Evolutionary conservation across 1,139 yeast species (phyloP).

Genomic region (Sugiyamaella xylanicola): DNA sequence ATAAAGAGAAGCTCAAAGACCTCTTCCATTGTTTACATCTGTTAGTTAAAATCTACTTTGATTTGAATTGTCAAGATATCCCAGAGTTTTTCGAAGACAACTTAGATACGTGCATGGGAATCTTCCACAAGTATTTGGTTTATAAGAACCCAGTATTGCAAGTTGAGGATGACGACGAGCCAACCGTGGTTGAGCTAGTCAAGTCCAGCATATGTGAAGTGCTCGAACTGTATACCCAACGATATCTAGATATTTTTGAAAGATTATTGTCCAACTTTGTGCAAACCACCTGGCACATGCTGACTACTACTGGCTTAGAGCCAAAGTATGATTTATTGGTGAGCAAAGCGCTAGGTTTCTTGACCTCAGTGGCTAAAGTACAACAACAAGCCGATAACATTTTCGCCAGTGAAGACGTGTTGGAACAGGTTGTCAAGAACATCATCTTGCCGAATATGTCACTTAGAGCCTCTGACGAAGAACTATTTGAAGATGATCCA

Average conservation of each 20-base stretch:
- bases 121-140: constrained; percentile 76
- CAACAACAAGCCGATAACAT: constrained; percentile 58
- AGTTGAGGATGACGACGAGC: constrained; percentile 68
- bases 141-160: constrained; percentile 57
- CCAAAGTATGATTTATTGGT: constrained; percentile 83
- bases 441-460: constrained; percentile 87
- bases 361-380: constrained; percentile 77
- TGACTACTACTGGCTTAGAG: constrained; percentile 66
- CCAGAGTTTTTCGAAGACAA: constrained; percentile 98
- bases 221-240: constrained; percentile 78
- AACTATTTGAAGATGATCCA: constrained; percentile 95
- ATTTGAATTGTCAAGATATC: constrained; percentile 94
- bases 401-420: constrained; percentile 66
- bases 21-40: constrained; percentile 73
- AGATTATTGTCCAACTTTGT: constrained; percentile 76
- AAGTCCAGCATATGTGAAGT: constrained; percentile 86
- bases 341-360: constrained; percentile 75
- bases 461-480: constrained; percentile 80
- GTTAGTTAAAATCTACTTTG: constrained; percentile 80
- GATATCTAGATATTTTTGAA: constrained; percentile 90
- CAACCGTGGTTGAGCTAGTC: constrained; percentile 69
- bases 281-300: constrained; percentile 76
- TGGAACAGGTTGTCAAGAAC: constrained; percentile 76
- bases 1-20: constrained; percentile 51
- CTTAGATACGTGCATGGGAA: constrained; percentile 71